phyloP scores from a whole-genome alignment of 176 grass and related monocot species.

The Ensete glaucum region DNA sequence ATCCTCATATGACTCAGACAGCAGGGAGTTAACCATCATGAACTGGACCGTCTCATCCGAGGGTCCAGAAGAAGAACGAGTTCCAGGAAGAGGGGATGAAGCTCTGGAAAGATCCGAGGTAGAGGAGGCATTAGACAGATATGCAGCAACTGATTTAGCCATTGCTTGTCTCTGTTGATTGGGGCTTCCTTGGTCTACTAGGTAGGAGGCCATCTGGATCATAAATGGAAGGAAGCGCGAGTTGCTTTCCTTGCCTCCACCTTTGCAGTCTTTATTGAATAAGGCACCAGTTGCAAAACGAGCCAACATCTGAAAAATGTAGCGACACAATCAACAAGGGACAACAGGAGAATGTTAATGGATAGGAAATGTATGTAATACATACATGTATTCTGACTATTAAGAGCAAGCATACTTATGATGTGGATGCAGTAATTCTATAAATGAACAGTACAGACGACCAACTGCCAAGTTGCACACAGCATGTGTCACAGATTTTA shows the following conservation, averaged over 20 bases:
- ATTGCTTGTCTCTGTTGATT: conserved; percentile 58
- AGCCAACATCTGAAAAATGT: conserved; percentile 65
- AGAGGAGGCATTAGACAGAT: conserved; percentile 46
- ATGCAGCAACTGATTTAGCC: conserved; percentile 52
- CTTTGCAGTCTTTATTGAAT: conserved; percentile 82
- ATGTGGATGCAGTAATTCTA: no score
- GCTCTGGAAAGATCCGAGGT: conserved; percentile 19
- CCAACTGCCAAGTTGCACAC: no score
- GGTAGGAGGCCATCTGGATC: conserved; percentile 87
- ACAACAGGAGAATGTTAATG: neutral
- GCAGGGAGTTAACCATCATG: conserved; percentile 94
- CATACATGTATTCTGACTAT: neutral
- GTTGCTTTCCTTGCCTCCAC: conserved; percentile 91
- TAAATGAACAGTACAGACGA: no score
- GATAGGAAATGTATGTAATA: neutral
- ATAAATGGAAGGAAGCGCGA: conserved; percentile 87
- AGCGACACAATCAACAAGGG: neutral
- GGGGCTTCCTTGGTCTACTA: conserved; percentile 56
- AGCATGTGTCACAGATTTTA: no score
- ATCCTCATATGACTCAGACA: conserved; percentile 83
- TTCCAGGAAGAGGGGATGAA: conserved; percentile 30
- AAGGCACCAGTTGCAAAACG: conserved; percentile 86
- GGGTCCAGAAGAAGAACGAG: conserved; percentile 38
- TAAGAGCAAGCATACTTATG: neutral
- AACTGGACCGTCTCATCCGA: conserved; percentile 85